Conservation (phyloP, 208 protist genomes). For the Vickermania spadyakhi region DNA sequence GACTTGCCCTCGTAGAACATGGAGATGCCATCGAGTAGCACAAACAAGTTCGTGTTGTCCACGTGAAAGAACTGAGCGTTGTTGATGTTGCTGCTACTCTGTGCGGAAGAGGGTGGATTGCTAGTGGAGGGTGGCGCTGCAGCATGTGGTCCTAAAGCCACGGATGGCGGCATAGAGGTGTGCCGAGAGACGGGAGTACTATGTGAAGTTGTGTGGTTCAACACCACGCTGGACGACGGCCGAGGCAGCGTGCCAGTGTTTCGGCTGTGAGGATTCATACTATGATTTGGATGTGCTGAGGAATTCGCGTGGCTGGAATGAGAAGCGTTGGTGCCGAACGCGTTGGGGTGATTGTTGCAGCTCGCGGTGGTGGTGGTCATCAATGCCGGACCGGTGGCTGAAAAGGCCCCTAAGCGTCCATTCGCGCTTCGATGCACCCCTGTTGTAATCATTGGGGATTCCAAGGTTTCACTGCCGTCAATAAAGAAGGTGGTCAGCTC, state of each 20-base stretch:
- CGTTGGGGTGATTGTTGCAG: too few relatives aligned
- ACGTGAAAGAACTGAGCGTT: conserved; percentile 77
- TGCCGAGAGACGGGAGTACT: neutral
- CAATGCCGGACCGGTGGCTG: too few relatives aligned
- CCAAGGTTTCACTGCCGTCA: conserved; percentile 56
- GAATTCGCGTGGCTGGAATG: too few relatives aligned
- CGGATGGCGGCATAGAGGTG: neutral
- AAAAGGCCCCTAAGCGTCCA: neutral
- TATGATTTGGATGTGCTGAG: too few relatives aligned
- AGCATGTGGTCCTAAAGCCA: neutral
- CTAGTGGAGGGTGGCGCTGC: neutral
- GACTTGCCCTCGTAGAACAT: conserved; percentile 80
- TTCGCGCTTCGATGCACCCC: conserved; percentile 4
- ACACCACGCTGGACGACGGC: neutral
- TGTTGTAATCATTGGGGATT: conserved; percentile 70
- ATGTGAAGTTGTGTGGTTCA: too few relatives aligned
- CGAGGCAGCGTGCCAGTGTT: neutral
- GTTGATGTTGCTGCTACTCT: neutral
- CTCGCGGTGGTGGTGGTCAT: neutral
- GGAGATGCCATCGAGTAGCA: conserved; percentile 79
- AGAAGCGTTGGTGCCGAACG: neutral
- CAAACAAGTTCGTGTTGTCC: conserved; percentile 84
- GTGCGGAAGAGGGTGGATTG: conserved; percentile 4
- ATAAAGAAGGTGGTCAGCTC: conserved; percentile 71
- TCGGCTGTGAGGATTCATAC: too few relatives aligned